Conservation (phyloP, 805 yeast genomes). For the Ogataea wickerhamii region DNA sequence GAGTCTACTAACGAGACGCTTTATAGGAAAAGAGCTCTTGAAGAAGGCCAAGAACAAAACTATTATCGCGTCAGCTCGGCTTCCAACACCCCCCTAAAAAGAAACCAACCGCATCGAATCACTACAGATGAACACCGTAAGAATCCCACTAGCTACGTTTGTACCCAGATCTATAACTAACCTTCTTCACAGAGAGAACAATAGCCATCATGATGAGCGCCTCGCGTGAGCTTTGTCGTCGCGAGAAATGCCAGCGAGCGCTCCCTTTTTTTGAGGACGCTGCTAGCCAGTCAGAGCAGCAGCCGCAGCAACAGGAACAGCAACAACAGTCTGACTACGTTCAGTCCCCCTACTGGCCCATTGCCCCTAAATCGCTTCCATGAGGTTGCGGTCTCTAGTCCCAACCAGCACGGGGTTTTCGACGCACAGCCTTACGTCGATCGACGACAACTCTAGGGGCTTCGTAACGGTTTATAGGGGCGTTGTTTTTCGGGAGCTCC, state of each 20-base stretch:
- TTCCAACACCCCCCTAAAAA: constrained; percentile 1
- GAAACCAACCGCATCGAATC: constrained; percentile 13
- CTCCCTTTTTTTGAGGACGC: constrained; percentile 1
- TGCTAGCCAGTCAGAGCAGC: background rate
- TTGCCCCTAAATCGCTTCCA: too few relatives aligned
- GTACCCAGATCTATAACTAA: background rate
- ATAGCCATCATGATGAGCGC: constrained; percentile 30
- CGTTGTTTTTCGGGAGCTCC: background rate
- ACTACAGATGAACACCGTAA: constrained; percentile 24
- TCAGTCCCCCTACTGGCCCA: constrained; percentile 1
- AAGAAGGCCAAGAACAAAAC: too few relatives aligned
- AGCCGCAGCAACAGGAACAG: too few relatives aligned
- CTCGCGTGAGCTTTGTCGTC: constrained; percentile 14
- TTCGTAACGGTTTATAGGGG: background rate
- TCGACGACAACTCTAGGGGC: background rate
- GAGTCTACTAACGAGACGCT: too few relatives aligned
- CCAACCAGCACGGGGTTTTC: too few relatives aligned
- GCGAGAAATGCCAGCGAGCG: constrained; percentile 9
- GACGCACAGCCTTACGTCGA: too few relatives aligned
- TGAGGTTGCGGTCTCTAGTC: too few relatives aligned
- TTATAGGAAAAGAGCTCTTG: too few relatives aligned
- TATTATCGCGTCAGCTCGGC: background rate
- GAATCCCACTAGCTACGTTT: too few relatives aligned
- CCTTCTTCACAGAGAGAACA: constrained; percentile 19
- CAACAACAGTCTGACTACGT: background rate